Base-by-base conservation (phyloP, 2,329 filamentous ascomycete species). In the Hypoxylon sp. region DNA sequence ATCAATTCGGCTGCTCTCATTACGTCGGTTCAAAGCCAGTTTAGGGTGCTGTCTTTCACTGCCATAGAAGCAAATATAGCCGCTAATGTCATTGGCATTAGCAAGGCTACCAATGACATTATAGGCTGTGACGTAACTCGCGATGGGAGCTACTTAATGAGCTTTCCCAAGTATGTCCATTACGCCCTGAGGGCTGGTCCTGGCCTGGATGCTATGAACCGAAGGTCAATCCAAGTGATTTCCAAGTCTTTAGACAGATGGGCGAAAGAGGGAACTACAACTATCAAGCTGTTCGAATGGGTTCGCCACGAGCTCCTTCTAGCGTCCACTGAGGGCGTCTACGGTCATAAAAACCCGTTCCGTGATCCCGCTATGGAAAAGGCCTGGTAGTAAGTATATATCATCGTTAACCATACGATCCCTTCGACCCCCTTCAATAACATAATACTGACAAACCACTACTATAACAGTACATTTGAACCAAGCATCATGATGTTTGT, bases 301-400 rank as follows among this genome's bases (percentile, higher is more conserved):
- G 49, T 67, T 1, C 60, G 56, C 14, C 56, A 72, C 6, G 66
- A 74, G 52, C 23, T 73, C 23, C 41, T 72, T 2, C 6, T 72
- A 41, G 73, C 71, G 0, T 59, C 68, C 0, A 71, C 71, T 0
- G 65, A 74, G 3, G 60, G 46, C 5, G 65, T 73, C 3, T 75
- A 75, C 50, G 73, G 72, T 3, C 68, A 67, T 0, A 57, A 60
- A 5, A 74, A 75, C 36, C 73, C 72, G 0, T 73, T 71, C 28
- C 58, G 66, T 1, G 66, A 75, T 38, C 60, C 67, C 11, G 41
- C 9, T 5, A 62, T 72, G 48, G 61, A 71, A 45, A 25, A 68
- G 19, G 70, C 70, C 43, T 74, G 67, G 70, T 52, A 60, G 72
- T 73, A 63, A 63, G 71, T 69, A 7, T 23, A 11, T 34, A 45